Evolutionary conservation across 1,284 basidiomycete genomes (phyloP), one percentile per base, ranked within the genome.

Genomic region (Boletus calvinii): DNA sequence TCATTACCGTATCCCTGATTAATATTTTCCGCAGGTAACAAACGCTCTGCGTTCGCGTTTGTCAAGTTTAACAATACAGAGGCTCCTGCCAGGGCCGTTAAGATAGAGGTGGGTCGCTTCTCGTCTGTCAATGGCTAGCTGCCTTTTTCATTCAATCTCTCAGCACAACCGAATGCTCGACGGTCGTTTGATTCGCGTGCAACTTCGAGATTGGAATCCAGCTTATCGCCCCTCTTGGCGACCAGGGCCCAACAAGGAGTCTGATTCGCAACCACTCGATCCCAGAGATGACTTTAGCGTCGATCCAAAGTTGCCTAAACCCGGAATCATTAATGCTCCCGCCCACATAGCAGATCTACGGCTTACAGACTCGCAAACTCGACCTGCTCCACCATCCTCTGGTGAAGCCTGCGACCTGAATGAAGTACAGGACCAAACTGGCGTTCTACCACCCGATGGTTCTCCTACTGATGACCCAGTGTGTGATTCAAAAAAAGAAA

Each of bases 111-210:
- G 50, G 42, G 67, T 61, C 35, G 29, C 4, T 34, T 32, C 44
- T 39, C 40, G 35, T 30, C 42, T 30, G 38, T n/a, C n/a, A n/a
- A n/a, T n/a, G n/a, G 29, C 12, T 18, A 31, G 38, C 41, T 44
- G 2, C 11, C 24, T 47, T 24, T n/a, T 36, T 26, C 39, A 61
- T 52, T 30, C 18, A 46, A 45, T n/a, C 41, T 32, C 26, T 13
- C 44, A 90, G 87, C 83, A 90, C 59, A 85, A 88, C 62, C 80
- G 78, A 37, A 66, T 82, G 12, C 75, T 86, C 51, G 77, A 83
- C 50, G 85, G 85, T 18, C 81, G 85, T 39, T 74, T 81, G 6
- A 83, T 90, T 62, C 81, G 87, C 18, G 87, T 90, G 40, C 86
- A 89, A 57, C 68, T 84, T 38, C 73, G 82, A 42, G 81, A 83